These are phyloP conservation scores for Metarhizium humberi DNA, from an alignment of 2,329 filamentous ascomycete species.

Conservation along the genomic window DNA sequence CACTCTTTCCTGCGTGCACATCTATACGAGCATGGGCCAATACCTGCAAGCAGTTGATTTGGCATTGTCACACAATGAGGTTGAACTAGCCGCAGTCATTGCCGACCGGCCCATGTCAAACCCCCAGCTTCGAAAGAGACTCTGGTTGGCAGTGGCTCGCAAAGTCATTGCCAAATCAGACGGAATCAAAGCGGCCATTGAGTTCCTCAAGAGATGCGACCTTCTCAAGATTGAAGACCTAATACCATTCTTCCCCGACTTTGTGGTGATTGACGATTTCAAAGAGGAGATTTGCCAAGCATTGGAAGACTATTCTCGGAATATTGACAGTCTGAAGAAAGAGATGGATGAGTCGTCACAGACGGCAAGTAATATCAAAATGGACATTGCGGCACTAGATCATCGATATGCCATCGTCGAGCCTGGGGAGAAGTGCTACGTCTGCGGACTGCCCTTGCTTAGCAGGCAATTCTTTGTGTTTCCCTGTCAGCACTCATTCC, in stretches of 20 bases:
- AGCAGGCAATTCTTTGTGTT: slow-evolving; percentile 97
- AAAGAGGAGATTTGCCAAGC: slow-evolving; percentile 96
- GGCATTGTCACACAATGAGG: slow-evolving; percentile 78
- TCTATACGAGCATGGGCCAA: slow-evolving; percentile 94
- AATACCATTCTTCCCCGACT: slow-evolving; percentile 97
- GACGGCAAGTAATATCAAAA: slow-evolving; percentile 83
- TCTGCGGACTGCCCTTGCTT: slow-evolving; percentile 75
- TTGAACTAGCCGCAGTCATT: slow-evolving; percentile 82
- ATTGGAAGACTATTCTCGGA: slow-evolving; percentile 84
- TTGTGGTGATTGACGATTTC: slow-evolving; percentile 97
- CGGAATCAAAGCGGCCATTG: slow-evolving; percentile 87
- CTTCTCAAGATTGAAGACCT: slow-evolving; percentile 90
- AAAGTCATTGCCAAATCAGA: slow-evolving; percentile 83
- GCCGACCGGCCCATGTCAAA: slow-evolving; percentile 78
- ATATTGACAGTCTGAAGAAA: slow-evolving; percentile 77
- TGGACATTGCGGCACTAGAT: slow-evolving; percentile 78
- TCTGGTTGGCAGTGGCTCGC: slow-evolving; percentile 92
- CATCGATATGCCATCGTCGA: slow-evolving; percentile 92
- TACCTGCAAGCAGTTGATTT: slow-evolving; percentile 90
- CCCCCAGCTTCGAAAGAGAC: slow-evolving; percentile 73
- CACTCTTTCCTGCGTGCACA: slow-evolving; percentile 90
- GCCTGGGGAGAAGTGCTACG: slow-evolving; percentile 88
- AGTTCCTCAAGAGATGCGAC: slow-evolving; percentile 86
- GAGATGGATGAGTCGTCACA: slow-evolving; percentile 94
- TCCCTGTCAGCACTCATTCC: slow-evolving; percentile 95